phyloP scores from a whole-genome alignment of 208 protist species.

The Spongospora subterranea region DNA sequence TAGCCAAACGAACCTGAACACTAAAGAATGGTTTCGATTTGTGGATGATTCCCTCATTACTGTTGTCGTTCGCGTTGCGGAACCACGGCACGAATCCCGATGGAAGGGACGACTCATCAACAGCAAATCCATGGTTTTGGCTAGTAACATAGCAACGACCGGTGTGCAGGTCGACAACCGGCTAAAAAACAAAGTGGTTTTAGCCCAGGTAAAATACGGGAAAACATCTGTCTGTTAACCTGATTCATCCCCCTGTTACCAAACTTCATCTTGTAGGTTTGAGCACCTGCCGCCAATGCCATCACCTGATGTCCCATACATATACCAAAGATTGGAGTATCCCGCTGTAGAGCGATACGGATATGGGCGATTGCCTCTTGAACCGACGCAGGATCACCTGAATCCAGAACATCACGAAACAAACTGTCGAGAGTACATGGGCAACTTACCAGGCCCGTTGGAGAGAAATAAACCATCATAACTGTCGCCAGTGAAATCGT shows the following conservation, averaged over 20 bases:
- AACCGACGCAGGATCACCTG: slow-evolving; percentile 80
- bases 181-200: slow-evolving; percentile 67
- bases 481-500: slow-evolving; percentile 89
- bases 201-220: too few relatives aligned
- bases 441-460: slow-evolving; percentile 76
- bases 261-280: slow-evolving; percentile 97
- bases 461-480: slow-evolving; percentile 96
- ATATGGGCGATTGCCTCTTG: slow-evolving; percentile 88
- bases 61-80: slow-evolving; percentile 94
- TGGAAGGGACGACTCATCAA: slow-evolving; percentile 89
- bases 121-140: slow-evolving; percentile 97
- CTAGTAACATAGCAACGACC: slow-evolving; percentile 89
- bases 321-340: slow-evolving; percentile 95
- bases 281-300: slow-evolving; percentile 68
- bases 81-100: slow-evolving; percentile 91
- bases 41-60: slow-evolving; percentile 89
- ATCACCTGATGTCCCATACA: slow-evolving; percentile 96
- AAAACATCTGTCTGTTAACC: slow-evolving; percentile 57
- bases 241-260: slow-evolving; percentile 98
- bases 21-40: slow-evolving; percentile 60
- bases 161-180: slow-evolving; percentile 85
- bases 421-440: not conserved
- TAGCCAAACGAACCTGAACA: slow-evolving; percentile 21
- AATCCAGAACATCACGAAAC: slow-evolving; percentile 65
- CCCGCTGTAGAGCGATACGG: not conserved